Base-by-base conservation (phyloP, 2,329 filamentous ascomycete species). In the Colletotrichum salicis region DNA sequence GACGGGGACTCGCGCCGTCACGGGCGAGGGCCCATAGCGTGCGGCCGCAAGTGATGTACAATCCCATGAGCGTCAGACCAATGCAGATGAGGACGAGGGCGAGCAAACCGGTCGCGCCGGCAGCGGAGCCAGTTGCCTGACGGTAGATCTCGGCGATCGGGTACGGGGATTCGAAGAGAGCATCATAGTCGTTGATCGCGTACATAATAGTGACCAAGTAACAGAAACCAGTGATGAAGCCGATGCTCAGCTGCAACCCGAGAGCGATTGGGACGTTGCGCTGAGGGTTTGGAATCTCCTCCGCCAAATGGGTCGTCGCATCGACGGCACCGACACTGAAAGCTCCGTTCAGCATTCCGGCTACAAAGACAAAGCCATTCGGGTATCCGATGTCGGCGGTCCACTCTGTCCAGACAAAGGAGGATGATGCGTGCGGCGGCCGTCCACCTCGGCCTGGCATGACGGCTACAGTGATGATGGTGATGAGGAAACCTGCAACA, bases 261-360 rank as follows among this genome's bases (percentile, higher is more conserved):
- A 90, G 85, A 3, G 84, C 86, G 11, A 87, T 84, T 15, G 89
- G 89, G 1, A 90, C 82, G 72, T 89, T 89, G 29, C 81, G 79
- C 60, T 81, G 80, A 0, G 86, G 86, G 54, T 82, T 73, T 0
- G 84, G 89, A 52, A 92, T 91, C 78, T 93, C 91, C 78, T 93
- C 91, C 0, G 89, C 88, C 52, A 92, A 78, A 77, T 93, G 91
- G 1, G 88, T 88, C 1, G 90, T 88, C 59, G 89, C 88, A 76
- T 94, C 92, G 0, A 90, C 88, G 1, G 89, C 88, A 7, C 91
- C 92, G 12, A 93, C 88, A 56, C 89, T 88, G 77, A 89, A 94
- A 3, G 91, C 91, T 12, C 91, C 92, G 75, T 94, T 94, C n/a
- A 84, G 79, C 82, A 84, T 84, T 1, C 82, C 82, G 0, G 79